These are phyloP conservation scores for Colletotrichum sp. DNA, from an alignment of 2,329 filamentous ascomycete species.

Conservation along the genomic window DNA sequence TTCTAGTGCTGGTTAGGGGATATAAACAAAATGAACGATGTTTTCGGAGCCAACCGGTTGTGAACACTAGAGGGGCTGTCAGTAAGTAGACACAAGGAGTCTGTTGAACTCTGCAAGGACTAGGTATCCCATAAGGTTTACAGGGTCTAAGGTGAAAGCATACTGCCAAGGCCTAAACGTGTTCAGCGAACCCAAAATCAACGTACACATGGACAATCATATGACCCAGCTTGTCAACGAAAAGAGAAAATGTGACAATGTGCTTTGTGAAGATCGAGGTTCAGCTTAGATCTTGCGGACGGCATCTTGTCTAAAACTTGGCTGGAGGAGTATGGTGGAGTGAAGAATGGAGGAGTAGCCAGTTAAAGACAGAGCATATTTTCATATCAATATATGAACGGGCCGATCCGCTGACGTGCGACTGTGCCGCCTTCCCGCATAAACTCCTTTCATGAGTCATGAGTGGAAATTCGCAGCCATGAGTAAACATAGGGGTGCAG, in stretches of 20 bases:
- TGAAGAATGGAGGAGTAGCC: neutral
- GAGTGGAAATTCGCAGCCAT: neutral
- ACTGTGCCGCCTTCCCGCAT: neutral
- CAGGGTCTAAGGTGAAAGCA: no score
- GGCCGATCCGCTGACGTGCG: neutral
- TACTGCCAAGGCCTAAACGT: neutral
- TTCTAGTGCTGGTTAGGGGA: neutral
- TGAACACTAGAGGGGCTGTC: neutral
- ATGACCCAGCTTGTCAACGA: neutral
- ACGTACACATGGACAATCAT: neutral
- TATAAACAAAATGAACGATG: neutral
- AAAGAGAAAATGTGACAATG: neutral
- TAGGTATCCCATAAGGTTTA: neutral
- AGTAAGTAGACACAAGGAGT: neutral
- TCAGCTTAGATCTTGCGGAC: neutral
- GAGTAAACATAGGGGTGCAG: neutral
- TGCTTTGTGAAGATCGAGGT: neutral
- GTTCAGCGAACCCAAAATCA: neutral
- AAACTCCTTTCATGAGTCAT: neutral
- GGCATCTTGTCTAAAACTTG: neutral
- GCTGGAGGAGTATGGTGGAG: neutral
- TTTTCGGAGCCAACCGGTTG: neutral
- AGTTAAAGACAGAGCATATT: no score
- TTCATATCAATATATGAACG: neutral
- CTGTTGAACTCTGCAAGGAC: neutral